Conservation (phyloP, 2,329 filamentous ascomycete species). For the Colletotrichum shisoi region DNA sequence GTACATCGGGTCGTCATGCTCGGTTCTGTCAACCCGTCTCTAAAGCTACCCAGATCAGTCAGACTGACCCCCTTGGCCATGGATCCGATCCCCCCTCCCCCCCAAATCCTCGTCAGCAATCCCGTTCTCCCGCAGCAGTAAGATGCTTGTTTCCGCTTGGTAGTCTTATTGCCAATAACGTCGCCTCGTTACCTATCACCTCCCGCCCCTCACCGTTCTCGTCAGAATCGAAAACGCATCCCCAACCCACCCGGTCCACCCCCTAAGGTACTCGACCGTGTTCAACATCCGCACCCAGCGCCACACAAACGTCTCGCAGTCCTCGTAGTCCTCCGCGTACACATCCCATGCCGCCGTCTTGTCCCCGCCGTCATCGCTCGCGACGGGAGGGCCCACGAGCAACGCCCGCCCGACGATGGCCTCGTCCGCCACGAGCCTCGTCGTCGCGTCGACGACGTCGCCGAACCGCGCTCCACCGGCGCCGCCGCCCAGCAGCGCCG, state of each 20-base stretch:
- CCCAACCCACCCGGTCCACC: slow-evolving; percentile 61
- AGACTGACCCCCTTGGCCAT: background rate
- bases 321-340: slow-evolving; percentile 66
- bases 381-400: slow-evolving; percentile 63
- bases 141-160: background rate
- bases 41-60: background rate
- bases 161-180: background rate
- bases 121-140: background rate
- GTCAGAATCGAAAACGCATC: slow-evolving; percentile 39
- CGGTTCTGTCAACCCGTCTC: background rate
- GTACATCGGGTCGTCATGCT: too few species aligned
- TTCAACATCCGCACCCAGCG: slow-evolving; percentile 65
- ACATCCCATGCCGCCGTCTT: slow-evolving; percentile 65
- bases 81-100: background rate
- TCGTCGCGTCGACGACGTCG: slow-evolving; percentile 71
- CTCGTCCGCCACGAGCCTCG: slow-evolving; percentile 67
- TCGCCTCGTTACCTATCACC: background rate
- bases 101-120: background rate
- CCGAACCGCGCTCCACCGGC: slow-evolving; percentile 56
- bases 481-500: slow-evolving; percentile 63
- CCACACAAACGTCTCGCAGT: slow-evolving; percentile 63
- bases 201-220: background rate
- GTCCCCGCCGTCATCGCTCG: slow-evolving; percentile 36
- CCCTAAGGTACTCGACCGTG: slow-evolving; percentile 55
- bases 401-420: slow-evolving; percentile 65